Conservation (phyloP, 306 rosid species). For the Citrullus mucosospermus region DNA sequence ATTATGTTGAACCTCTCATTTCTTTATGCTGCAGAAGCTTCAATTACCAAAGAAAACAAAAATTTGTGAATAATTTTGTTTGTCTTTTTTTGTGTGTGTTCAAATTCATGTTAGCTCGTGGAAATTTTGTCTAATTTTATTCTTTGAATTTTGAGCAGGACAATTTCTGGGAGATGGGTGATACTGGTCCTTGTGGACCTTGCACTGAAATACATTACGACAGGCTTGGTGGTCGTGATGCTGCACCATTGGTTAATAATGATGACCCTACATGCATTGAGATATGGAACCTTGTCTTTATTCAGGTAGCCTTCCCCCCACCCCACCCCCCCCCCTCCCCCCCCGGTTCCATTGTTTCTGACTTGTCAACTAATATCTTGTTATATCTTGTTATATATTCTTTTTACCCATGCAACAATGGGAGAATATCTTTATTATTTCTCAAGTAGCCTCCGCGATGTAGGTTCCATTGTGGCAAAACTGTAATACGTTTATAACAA, state of each 20-base stretch:
- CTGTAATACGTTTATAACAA: neutral
- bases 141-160: conserved; percentile 39
- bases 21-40: neutral
- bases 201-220: conserved; percentile 97
- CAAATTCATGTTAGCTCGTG: neutral
- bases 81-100: neutral
- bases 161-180: conserved; percentile 99
- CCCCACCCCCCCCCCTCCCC: neutral
- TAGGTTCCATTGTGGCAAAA: neutral
- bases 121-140: conserved; percentile 6
- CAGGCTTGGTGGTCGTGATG: conserved; percentile 90
- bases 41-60: neutral
- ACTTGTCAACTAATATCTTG: neutral
- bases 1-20: neutral
- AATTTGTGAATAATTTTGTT: neutral
- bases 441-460: neutral
- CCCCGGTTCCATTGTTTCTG: neutral
- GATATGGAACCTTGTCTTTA: conserved; percentile 96
- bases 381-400: too few species aligned
- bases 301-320: conserved; percentile 50
- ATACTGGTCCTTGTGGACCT: conserved; percentile 98
- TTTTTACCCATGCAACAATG: neutral
- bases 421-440: neutral
- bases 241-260: conserved; percentile 76
- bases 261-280: conserved; percentile 96